These are phyloP conservation scores for Xerocomus spinulosus DNA, from an alignment of 768 basidiomycete genomes.

Conservation along the genomic window DNA sequence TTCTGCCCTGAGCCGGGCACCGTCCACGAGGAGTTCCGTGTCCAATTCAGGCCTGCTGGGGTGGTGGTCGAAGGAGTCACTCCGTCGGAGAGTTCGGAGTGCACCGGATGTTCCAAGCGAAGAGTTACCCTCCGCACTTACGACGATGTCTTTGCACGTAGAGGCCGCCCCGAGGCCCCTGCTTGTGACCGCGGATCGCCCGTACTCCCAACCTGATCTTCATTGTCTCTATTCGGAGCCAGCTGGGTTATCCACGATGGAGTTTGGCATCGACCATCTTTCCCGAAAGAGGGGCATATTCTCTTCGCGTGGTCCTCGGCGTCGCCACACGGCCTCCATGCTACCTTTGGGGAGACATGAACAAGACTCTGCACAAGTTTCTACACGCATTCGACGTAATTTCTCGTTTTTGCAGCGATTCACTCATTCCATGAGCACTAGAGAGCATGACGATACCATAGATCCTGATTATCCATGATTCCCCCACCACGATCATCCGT, in stretches of 20 bases:
- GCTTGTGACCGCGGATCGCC: constrained; percentile 14
- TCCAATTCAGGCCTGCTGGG: constrained; percentile 34
- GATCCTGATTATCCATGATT: constrained; percentile 8
- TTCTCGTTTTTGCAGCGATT: constrained; percentile 35
- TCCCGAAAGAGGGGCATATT: constrained; percentile 10
- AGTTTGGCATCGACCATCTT: constrained; percentile 21
- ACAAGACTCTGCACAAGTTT: constrained; percentile 12
- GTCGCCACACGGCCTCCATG: constrained; percentile 18
- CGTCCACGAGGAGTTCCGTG: constrained; percentile 26
- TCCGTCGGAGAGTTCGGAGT: constrained; percentile 51
- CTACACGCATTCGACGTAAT: constrained; percentile 29
- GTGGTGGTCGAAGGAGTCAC: constrained; percentile 48
- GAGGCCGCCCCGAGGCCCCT: constrained; percentile 8
- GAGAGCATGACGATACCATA: constrained; percentile 8
- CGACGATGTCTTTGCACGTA: constrained; percentile 24
- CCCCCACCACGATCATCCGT: constrained; percentile 3
- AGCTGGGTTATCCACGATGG: constrained; percentile 10
- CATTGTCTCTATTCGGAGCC: constrained; percentile 19
- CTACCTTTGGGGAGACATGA: constrained; percentile 12
- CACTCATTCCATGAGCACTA: constrained; percentile 16
- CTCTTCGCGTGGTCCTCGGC: constrained; percentile 19
- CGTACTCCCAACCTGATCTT: constrained; percentile 32
- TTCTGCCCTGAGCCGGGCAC: constrained; percentile 25
- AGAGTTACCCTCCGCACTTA: constrained; percentile 22
- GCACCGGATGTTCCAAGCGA: constrained; percentile 42